Percentiles rank a stretch among this genome's conserved stretches.
phyloP scores from a whole-genome alignment of 2,329 filamentous ascomycete species.

The Blumeria hordei region DNA sequence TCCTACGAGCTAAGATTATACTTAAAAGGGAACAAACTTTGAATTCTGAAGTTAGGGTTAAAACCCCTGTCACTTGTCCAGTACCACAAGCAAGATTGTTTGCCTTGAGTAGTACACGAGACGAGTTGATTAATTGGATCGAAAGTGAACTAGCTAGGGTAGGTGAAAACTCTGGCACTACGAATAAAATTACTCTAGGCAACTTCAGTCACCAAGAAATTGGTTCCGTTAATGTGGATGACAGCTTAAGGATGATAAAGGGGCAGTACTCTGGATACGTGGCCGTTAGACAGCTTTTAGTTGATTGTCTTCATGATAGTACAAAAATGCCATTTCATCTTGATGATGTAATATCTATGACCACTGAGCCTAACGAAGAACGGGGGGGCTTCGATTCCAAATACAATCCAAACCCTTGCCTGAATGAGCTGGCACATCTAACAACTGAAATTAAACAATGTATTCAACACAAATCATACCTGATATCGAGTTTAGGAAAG shows the following conservation, averaged over 20 bases:
- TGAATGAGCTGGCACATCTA: conserved; percentile 26
- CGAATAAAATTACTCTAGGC: conserved; percentile 6
- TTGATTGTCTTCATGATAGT: conserved; percentile 13
- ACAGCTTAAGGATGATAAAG: conserved; percentile 18
- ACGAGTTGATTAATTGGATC: conserved; percentile 40
- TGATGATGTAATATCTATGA: neutral
- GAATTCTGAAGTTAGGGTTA: conserved; percentile 20
- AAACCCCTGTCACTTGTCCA: neutral
- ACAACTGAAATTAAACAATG: conserved; percentile 31
- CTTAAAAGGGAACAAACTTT: conserved; percentile 31
- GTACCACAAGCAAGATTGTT: conserved; percentile 15
- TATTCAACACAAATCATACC: conserved; percentile 33
- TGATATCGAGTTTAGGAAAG: conserved; percentile 24
- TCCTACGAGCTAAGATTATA: conserved; percentile 31
- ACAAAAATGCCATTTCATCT: neutral
- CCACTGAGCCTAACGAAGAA: neutral
- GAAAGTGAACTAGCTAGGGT: conserved; percentile 34
- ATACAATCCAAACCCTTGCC: conserved; percentile 20
- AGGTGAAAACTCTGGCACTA: conserved; percentile 14
- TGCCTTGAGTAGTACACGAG: conserved; percentile 30
- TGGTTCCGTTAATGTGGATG: conserved; percentile 6
- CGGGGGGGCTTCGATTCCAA: neutral
- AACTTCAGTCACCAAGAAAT: conserved; percentile 5
- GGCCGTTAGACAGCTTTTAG: conserved; percentile 22
- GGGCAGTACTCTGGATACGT: conserved; percentile 30